These are phyloP conservation scores for Backusella liffmaniae DNA, from an alignment of 192 early-diverging fungal genomes.

Conservation along the genomic window DNA sequence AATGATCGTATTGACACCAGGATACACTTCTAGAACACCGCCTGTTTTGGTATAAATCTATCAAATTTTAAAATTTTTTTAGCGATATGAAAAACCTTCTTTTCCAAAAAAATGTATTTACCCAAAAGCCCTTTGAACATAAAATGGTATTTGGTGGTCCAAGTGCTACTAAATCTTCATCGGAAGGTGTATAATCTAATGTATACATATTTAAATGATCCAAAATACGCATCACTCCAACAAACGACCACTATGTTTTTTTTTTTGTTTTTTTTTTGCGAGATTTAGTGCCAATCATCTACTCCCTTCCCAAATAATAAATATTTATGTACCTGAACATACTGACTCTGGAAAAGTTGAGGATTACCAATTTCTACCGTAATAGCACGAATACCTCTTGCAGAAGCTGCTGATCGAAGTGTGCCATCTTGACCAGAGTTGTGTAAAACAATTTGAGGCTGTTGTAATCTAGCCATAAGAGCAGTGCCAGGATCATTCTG, in stretches of 20 bases:
- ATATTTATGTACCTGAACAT: slow-evolving; percentile 58
- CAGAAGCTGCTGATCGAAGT: slow-evolving; percentile 74
- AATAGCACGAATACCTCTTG: slow-evolving; percentile 77
- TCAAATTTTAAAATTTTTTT: slow-evolving; percentile 21
- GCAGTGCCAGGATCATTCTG: slow-evolving; percentile 64
- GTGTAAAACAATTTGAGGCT: slow-evolving; percentile 76
- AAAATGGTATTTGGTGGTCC: slow-evolving; percentile 32
- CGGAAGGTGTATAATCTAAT: slow-evolving; percentile 16
- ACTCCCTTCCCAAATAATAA: background rate
- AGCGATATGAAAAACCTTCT: background rate
- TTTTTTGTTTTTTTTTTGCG: background rate
- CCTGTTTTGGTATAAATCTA: slow-evolving; percentile 90
- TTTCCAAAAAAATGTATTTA: background rate
- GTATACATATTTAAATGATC: slow-evolving; percentile 61
- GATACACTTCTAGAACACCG: slow-evolving; percentile 84
- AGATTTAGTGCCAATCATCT: background rate
- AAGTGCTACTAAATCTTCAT: slow-evolving; percentile 1
- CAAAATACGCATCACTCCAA: slow-evolving; percentile 67
- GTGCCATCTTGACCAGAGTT: slow-evolving; percentile 76
- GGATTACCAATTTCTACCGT: slow-evolving; percentile 94
- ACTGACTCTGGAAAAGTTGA: slow-evolving; percentile 81
- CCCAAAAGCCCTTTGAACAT: slow-evolving; percentile 39
- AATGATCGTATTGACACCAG: slow-evolving; percentile 78
- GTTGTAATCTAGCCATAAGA: slow-evolving; percentile 80
- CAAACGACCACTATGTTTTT: slow-evolving; percentile 51